Base-by-base conservation (phyloP, 371 early-diverging fungal genomes). In the Conidiobolus incongruus region DNA sequence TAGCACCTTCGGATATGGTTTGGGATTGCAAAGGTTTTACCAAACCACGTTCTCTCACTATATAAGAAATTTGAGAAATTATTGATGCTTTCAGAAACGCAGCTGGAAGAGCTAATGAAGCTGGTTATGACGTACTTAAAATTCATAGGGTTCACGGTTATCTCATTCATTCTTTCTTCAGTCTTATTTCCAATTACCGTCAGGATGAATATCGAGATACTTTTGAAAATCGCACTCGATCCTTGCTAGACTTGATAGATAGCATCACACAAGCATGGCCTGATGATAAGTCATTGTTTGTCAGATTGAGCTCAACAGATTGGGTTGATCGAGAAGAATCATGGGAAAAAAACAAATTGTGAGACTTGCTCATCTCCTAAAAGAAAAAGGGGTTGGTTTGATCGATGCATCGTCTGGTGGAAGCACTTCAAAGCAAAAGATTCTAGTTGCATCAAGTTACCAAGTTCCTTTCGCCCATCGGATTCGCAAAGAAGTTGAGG, bases 111-210 rank as follows among this genome's bases (percentile, higher is more conserved):
- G 77, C 81, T 12, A 63, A 68, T 10, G 56, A 70, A 45, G 82
- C 78, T 5, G 91, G 40, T n/a, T 75, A 86, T 52, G 86, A 92
- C 38, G 74, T 71, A 0, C 50, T 89, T 19, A 87, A 92, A 57
- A 62, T 92, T 35, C 92, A 92, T 50, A 69, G n/a, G 28, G n/a
- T 52, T 7, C 73, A 71, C 47, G 81, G 83, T 5, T 88, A 84
- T 54, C 59, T 88, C 33, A 42, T 83, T 38, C 66, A 70, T 52
- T 65, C 65, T 48, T 92, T 92, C 49, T 51, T 84, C 13, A 79
- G 81, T 20, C 81, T 85, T 3, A 46, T 77, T 10, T 65, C 75
- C 33, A 93, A 91, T 62, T 50, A 66, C 23, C 72, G 92, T 32
- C 80, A 80, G 0, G 92, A 91, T 52, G 52, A 72, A 38, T 91